Percentiles rank a stretch among this genome's conserved stretches.
Conservation (phyloP, 345 rosid genomes). For the Ceriops zippeliana region DNA sequence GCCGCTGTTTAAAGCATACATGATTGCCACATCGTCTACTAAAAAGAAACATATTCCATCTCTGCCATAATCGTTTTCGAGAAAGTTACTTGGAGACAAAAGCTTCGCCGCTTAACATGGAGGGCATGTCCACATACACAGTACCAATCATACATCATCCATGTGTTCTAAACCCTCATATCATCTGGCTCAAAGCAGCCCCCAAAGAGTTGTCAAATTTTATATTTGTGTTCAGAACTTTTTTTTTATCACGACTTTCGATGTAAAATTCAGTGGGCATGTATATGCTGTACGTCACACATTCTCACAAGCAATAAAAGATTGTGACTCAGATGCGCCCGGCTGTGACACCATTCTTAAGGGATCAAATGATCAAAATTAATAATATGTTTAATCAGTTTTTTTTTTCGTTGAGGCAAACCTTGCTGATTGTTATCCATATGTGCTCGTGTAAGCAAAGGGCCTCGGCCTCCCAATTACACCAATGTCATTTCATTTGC, state of each 20-base stretch:
- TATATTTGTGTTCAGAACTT: not conserved
- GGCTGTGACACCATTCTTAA: no score
- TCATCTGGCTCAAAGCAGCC: conserved; percentile 27
- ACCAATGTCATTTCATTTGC: no score
- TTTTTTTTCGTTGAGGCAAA: no score
- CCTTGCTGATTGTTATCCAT: no score
- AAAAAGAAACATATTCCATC: not conserved
- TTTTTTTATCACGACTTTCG: not conserved
- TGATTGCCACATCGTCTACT: conserved; percentile 5
- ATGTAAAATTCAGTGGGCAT: not conserved
- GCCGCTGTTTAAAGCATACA: no score
- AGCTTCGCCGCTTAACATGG: conserved; percentile 17
- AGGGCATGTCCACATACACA: conserved; percentile 23
- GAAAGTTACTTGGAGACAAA: conserved; percentile 12
- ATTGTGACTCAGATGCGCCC: no score
- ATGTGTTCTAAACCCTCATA: conserved; percentile 25
- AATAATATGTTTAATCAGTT: no score
- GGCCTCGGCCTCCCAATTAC: no score
- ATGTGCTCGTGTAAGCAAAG: no score
- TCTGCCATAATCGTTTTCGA: not conserved
- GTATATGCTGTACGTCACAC: not conserved
- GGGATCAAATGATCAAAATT: no score
- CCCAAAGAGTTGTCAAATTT: not conserved
- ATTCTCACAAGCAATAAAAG: not conserved
- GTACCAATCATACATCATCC: conserved; percentile 23